Percentiles rank a stretch among this genome's conserved stretches.
Evolutionary conservation across 148 eudicot genomes (phyloP).

Genomic region (Amaranthus cruentus): DNA sequence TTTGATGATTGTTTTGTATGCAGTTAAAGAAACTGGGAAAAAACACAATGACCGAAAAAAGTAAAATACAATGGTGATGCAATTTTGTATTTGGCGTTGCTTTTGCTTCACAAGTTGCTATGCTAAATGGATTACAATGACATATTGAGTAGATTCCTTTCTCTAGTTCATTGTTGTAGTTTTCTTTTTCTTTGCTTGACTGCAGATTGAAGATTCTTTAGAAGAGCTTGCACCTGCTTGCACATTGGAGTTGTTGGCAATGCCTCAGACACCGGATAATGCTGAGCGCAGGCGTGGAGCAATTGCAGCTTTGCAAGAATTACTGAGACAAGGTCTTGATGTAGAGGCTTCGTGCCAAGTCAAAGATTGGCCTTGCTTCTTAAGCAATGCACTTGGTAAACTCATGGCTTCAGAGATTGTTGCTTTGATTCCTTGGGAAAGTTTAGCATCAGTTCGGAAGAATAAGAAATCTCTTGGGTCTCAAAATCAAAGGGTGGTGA

Average conservation of each 20-base stretch:
- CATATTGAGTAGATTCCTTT: not conserved
- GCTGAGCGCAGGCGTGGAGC: constrained; percentile 84
- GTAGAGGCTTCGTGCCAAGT: constrained; percentile 73
- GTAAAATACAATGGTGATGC: not conserved
- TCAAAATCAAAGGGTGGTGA: constrained; percentile 87
- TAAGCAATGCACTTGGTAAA: constrained; percentile 73
- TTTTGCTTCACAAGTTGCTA: constrained; percentile 2
- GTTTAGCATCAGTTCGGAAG: constrained; percentile 72
- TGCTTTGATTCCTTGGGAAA: constrained; percentile 93
- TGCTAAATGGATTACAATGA: constrained; percentile 3
- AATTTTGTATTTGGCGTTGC: not conserved
- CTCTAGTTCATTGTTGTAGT: not conserved
- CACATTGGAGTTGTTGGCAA: constrained; percentile 80
- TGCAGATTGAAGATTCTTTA: constrained; percentile 89
- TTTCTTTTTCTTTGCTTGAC: constrained; percentile 20
- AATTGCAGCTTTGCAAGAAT: constrained; percentile 83
- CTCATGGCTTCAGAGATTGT: constrained; percentile 88
- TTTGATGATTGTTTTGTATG: no score
- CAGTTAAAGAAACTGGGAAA: not conserved
- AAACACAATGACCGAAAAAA: no score
- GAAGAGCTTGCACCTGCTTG: constrained; percentile 95
- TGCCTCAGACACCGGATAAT: constrained; percentile 80
- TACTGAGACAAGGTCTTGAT: constrained; percentile 91
- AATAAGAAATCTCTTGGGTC: constrained; percentile 88
- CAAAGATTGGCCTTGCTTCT: constrained; percentile 88